phyloP scores from a whole-genome alignment of 2,329 filamentous ascomycete genomes.

The Aspergillus calidoustus region DNA sequence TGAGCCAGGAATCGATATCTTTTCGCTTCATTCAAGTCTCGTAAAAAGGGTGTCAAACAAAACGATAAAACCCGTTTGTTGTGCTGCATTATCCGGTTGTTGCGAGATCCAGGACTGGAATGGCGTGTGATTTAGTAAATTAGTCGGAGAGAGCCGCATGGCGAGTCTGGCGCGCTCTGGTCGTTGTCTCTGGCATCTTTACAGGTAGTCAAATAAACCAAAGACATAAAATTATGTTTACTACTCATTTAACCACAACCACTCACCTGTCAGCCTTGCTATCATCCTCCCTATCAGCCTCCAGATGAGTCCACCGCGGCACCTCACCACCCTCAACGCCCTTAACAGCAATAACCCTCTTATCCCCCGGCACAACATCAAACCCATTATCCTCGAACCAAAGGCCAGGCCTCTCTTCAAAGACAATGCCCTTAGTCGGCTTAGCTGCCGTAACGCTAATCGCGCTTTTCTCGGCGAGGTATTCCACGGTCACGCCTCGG shows the following conservation, averaged over 20 bases:
- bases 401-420: conserved; percentile 61
- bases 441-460: conserved; percentile 45
- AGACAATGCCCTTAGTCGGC: conserved; percentile 63
- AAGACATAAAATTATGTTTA: neutral
- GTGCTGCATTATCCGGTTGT: too few relatives aligned
- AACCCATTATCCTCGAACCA: conserved; percentile 60
- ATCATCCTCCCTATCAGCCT: neutral
- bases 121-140: too few relatives aligned
- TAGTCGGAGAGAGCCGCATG: too few relatives aligned
- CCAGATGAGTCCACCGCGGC: conserved; percentile 1
- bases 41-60: too few relatives aligned
- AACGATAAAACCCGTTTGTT: too few relatives aligned
- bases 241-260: neutral
- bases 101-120: too few relatives aligned
- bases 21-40: too few relatives aligned
- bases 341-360: conserved; percentile 47
- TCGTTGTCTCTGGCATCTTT: neutral
- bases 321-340: conserved; percentile 14
- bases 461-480: neutral
- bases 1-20: too few relatives aligned
- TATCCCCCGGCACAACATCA: conserved; percentile 62
- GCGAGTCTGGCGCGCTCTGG: too few relatives aligned
- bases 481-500: conserved; percentile 52
- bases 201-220: neutral
- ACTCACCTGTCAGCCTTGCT: too few relatives aligned